Evolutionary conservation across 2,329 filamentous ascomycete species (phyloP).

Genomic region (Epichloe baconii): DNA sequence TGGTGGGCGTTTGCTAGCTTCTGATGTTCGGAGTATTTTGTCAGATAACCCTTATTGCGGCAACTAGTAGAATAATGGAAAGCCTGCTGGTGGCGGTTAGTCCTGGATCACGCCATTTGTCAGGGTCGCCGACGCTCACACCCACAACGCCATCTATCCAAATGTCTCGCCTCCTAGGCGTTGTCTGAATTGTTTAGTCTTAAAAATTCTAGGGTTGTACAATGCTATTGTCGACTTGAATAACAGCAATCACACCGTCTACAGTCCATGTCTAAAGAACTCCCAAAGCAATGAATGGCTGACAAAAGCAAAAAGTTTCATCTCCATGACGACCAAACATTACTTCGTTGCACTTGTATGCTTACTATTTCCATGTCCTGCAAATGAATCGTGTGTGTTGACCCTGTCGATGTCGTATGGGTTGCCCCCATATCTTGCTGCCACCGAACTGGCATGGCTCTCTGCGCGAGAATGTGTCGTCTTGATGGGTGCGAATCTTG

Average conservation of each 20-base stretch:
- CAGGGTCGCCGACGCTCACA: not conserved
- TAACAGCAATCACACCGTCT: too few relatives aligned
- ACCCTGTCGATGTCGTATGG: slow-evolving; percentile 5
- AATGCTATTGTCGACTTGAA: not conserved
- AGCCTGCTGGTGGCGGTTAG: not conserved
- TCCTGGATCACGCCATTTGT: not conserved
- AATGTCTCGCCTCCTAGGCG: not conserved
- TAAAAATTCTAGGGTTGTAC: not conserved
- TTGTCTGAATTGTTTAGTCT: not conserved
- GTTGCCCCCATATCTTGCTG: slow-evolving; percentile 2
- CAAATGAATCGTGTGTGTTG: slow-evolving; percentile 4
- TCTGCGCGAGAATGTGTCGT: not conserved
- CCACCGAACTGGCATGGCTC: not conserved
- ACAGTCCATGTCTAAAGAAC: too few relatives aligned
- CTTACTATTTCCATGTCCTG: not conserved
- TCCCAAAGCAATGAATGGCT: too few relatives aligned
- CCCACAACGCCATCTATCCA: not conserved
- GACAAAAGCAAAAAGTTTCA: too few relatives aligned
- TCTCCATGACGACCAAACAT: too few relatives aligned
- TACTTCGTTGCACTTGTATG: not conserved
- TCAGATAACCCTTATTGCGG: too few relatives aligned
- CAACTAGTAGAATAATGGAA: too few relatives aligned
- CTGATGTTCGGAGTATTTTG: too few relatives aligned
- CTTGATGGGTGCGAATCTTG: not conserved
- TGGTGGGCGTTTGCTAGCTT: too few relatives aligned